phyloP scores from a whole-genome alignment of 495 filamentous ascomycete species.

The Margaritispora aquatica region DNA sequence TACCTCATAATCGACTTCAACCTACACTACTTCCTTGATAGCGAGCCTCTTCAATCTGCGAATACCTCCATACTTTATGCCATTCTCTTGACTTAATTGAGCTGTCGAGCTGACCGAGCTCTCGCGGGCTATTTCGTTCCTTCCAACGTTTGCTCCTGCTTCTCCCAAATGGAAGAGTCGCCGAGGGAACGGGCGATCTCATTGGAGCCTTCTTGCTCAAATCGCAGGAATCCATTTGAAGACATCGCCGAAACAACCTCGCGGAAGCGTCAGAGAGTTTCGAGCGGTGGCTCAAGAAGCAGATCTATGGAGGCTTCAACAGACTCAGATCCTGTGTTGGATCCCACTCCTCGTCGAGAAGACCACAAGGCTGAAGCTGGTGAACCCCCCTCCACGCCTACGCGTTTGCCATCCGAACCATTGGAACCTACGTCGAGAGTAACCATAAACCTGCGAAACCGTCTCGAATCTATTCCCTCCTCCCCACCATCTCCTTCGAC shows the following conservation, averaged over 20 bases:
- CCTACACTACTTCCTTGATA: neutral
- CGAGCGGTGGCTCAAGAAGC: conserved; percentile 20
- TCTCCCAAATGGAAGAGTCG: conserved; percentile 46
- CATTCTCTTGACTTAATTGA: neutral
- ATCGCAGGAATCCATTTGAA: conserved; percentile 47
- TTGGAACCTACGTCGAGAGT: conserved; percentile 33
- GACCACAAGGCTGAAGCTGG: conserved; percentile 32
- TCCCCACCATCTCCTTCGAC: conserved; percentile 38
- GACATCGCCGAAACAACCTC: conserved; percentile 44
- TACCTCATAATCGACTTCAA: neutral
- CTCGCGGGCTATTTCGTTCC: neutral
- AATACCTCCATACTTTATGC: neutral
- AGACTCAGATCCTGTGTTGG: conserved; percentile 23
- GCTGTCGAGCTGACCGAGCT: conserved; percentile 17
- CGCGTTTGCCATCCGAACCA: conserved; percentile 11
- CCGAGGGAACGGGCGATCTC: conserved; percentile 50
- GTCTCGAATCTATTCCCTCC: conserved; percentile 33
- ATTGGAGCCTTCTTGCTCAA: conserved; percentile 53
- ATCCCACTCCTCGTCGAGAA: conserved; percentile 36
- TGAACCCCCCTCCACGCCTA: conserved; percentile 22
- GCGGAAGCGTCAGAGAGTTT: conserved; percentile 40
- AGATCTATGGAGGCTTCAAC: conserved; percentile 19
- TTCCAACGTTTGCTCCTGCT: conserved; percentile 6
- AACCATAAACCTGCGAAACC: conserved; percentile 47
- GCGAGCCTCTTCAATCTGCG: neutral